Conservation (phyloP, 2,329 filamentous ascomycete species). For the Grosmannia clavigera region DNA sequence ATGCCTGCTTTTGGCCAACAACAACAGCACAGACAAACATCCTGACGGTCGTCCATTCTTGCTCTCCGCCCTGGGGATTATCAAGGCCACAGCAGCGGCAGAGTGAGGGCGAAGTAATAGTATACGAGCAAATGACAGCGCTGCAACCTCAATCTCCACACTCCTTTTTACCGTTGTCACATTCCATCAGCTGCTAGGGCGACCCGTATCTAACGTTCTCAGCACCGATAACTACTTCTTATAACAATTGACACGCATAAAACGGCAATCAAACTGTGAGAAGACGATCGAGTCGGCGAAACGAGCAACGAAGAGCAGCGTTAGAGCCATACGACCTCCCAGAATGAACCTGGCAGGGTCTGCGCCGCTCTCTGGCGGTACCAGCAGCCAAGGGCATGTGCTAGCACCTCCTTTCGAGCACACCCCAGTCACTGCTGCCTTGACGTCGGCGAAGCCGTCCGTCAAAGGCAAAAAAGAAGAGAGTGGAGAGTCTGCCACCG, state of each 20-base stretch:
- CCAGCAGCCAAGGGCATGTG: conserved; percentile 6
- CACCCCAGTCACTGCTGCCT: not conserved
- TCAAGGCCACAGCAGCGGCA: not conserved
- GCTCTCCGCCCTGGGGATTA: not conserved
- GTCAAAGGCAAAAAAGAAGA: not conserved
- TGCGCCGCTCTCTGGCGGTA: conserved; percentile 4
- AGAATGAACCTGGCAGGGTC: conserved; percentile 11
- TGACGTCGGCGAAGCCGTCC: not conserved
- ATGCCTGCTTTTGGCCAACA: not conserved
- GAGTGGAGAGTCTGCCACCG: not conserved
- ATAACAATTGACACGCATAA: not conserved
- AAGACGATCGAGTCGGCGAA: not conserved
- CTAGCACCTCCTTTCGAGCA: conserved; percentile 12
- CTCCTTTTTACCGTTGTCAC: not conserved
- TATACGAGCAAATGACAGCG: not conserved
- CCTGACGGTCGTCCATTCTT: not conserved
- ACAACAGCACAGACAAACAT: not conserved
- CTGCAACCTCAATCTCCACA: not conserved
- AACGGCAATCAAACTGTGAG: not conserved
- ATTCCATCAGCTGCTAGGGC: not conserved
- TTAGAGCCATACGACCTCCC: not conserved
- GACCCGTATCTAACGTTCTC: not conserved
- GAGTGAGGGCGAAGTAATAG: too few species aligned
- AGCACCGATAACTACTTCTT: not conserved
- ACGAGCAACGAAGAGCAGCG: not conserved